Evolutionary conservation across 768 basidiomycete genomes (phyloP), one percentile per base, ranked within the genome.

Genomic region (Agrocybe chaxingu): DNA sequence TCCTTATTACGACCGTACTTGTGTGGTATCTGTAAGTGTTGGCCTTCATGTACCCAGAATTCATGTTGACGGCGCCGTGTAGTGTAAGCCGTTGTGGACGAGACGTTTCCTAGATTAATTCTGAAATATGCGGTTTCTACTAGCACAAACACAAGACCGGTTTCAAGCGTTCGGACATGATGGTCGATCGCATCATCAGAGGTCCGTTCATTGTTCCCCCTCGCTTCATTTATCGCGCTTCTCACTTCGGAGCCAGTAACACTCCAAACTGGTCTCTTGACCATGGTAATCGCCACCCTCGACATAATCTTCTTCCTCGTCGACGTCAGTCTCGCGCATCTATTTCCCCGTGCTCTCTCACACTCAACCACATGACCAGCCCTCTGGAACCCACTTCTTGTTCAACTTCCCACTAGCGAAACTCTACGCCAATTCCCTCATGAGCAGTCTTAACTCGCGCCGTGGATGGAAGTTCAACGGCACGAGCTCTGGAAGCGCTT

Each of bases 121-220:
- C 31, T 34, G 1, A 38, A 35, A 12, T 30, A 33, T 10, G 3
- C 24, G 24, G 5, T 29, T 39, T 10, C 12, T 8, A 29, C 40
- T 30, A 78, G 77, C 55, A 60, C 34, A 67, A 54, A 33, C 66
- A 74, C 50, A 73, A 69, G 55, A 76, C 75, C 0, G 76, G 76
- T 6, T 74, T 76, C 51, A 50, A 62, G 3, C 51, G 55, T 4
- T 75, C 76, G 1, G 75, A 78, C 50, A 59, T 71, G 37, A 56
- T 71, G 35, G 61, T 79, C 1, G 71, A 77, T 54, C 67, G 60
- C 44, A 72, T 79, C 45, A 76, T 78, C 47, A 57, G 71, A 47
- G 13, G 70, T 74, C 45, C 33, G 65, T 54, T 11, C 8, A 52
- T 7, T 30, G 37, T 6, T 29, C 9, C 9, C 11, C n/a, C 5